These are phyloP conservation scores for Crepidotus sp. DNA, from an alignment of 1,284 basidiomycete genomes.

Conservation along the genomic window DNA sequence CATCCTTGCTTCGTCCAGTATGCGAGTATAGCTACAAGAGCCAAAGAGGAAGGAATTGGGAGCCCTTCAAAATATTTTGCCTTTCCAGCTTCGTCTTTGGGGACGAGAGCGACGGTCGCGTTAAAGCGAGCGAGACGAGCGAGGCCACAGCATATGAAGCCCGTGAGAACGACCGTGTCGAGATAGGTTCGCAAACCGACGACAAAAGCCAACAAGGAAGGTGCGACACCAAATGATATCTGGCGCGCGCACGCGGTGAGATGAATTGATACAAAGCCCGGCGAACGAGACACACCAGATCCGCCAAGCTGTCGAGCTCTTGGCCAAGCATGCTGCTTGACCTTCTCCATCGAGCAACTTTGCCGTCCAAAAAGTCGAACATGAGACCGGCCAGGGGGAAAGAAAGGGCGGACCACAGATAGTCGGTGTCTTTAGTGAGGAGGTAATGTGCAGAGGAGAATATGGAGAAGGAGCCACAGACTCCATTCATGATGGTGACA, in stretches of 20 bases:
- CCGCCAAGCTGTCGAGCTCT: conserved; percentile 94
- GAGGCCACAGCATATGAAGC: conserved; percentile 93
- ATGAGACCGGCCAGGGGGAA: conserved; percentile 93
- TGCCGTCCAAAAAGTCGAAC: conserved; percentile 98
- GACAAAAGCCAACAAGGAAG: conserved; percentile 85
- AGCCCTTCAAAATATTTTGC: conserved; percentile 95
- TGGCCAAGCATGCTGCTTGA: conserved; percentile 96
- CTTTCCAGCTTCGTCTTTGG: conserved; percentile 84
- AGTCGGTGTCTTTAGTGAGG: conserved; percentile 70
- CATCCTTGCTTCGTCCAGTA: conserved; percentile 80
- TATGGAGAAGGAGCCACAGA: conserved; percentile 94
- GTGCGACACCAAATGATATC: conserved; percentile 97
- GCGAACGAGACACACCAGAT: conserved; percentile 55
- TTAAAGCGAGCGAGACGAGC: conserved; percentile 97
- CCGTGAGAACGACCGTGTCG: conserved; percentile 80
- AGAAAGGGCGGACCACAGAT: conserved; percentile 78
- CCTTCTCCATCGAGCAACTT: conserved; percentile 95
- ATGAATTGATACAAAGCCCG: conserved; percentile 8
- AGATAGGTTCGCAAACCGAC: conserved; percentile 86
- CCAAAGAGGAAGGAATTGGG: conserved; percentile 89
- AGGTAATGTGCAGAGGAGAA: conserved; percentile 90
- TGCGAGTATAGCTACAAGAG: conserved; percentile 73
- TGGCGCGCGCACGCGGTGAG: conserved; percentile 24
- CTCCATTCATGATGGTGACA: conserved; percentile 99
- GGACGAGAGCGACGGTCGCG: conserved; percentile 91